Evolutionary conservation across 352 stramenopile genomes (phyloP), one percentile per base, ranked within the genome.

Genomic region (Pythium insidiosum): DNA sequence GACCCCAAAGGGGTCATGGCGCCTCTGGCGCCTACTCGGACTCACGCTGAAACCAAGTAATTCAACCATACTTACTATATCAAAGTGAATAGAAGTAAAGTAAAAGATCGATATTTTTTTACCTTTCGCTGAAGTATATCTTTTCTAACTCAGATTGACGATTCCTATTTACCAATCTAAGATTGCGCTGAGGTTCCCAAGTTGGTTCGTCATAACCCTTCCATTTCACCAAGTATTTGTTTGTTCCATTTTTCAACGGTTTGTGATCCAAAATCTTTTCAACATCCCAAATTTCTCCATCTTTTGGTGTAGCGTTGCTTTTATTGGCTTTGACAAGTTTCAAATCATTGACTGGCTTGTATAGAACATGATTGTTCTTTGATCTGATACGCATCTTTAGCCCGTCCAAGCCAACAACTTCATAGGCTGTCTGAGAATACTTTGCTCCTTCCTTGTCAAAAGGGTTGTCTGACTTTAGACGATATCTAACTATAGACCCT

Each of bases 241-340:
- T 34, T 36, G 45, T 53, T 20, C 35, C 45, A 43, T 53, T 53
- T 35, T 53, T 53, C 5, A 53, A 18, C 18, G 45, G n/a, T 44
- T 39, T 39, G 16, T 39, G 34, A 12, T 39, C 18, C 18, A 51
- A 13, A n/a, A 57, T 50, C 12, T 29, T 43, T 42, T 50, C 26
- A 44, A 39, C 34, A 24, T 52, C 44, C 18, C 25, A 53, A 31
- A 53, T 44, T 26, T 46, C 7, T 38, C 46, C 46, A 38, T 29
- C 28, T 39, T 44, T 5, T 18, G 15, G 6, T 20, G 31, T 4
- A n/a, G 21, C 36, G 33, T 44, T 23, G 29, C 19, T 37, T 16
- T 9, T 5, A 16, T 13, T 9, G 36, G 45, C 18, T 21, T 46
- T 10, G 15, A 53, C 45, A 34, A 53, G 9, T 46, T 53, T 53